Percentiles rank a stretch among this genome's conserved stretches.
Conservation (phyloP, 2,329 filamentous ascomycete genomes). For the Phoma sp. region DNA sequence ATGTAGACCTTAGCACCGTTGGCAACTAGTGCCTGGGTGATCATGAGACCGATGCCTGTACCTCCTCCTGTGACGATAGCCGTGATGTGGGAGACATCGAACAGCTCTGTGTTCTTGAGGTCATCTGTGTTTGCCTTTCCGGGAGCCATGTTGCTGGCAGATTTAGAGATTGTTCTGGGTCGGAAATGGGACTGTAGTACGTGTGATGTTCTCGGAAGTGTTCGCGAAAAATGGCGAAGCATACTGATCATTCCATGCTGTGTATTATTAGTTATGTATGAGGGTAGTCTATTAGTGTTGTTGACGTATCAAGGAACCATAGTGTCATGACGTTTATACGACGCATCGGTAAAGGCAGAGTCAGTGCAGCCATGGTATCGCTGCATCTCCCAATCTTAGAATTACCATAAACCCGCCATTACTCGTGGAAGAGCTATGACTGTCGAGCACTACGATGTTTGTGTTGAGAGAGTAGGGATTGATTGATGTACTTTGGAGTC, state of each 20-base stretch:
- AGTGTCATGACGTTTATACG: constrained; percentile 41
- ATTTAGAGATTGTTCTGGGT: constrained; percentile 26
- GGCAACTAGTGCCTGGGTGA: constrained; percentile 67
- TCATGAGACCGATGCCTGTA: constrained; percentile 66
- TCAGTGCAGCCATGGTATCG: constrained; percentile 17
- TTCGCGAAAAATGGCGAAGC: constrained; percentile 41
- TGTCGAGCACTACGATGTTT: background rate
- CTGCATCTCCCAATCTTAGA: background rate
- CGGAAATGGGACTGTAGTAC: constrained; percentile 18
- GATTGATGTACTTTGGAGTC: too few species aligned
- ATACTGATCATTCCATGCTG: constrained; percentile 19
- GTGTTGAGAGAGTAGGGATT: too few species aligned
- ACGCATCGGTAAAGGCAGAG: constrained; percentile 20
- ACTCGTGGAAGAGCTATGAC: background rate
- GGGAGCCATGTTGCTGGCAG: constrained; percentile 42
- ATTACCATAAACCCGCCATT: background rate
- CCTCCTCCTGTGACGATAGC: constrained; percentile 57
- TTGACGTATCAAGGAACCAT: constrained; percentile 26
- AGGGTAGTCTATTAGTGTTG: constrained; percentile 19
- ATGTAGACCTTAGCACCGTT: constrained; percentile 64
- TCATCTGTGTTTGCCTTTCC: constrained; percentile 50
- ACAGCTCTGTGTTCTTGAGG: constrained; percentile 53
- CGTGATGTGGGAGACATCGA: constrained; percentile 56
- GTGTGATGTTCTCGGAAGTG: constrained; percentile 14
- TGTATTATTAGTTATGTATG: constrained; percentile 19